Evolutionary conservation across 805 yeast genomes (phyloP), one percentile per base, ranked within the genome.

Genomic region (Clavispora vitiphila): DNA sequence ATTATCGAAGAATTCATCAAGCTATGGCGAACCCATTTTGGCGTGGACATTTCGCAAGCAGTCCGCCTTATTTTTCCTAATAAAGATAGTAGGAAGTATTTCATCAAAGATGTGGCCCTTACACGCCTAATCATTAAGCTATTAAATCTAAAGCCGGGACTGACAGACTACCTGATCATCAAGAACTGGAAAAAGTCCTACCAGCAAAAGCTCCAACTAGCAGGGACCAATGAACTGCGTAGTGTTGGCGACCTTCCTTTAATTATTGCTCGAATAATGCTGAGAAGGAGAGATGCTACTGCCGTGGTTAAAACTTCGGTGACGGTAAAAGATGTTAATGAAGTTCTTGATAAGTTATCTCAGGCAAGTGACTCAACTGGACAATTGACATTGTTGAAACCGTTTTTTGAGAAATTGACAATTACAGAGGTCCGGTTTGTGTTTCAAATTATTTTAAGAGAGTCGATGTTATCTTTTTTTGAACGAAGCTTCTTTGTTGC

Each of bases 391-490:
- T 54, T 81, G 0, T 56, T 89, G 22, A 62, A 56, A 19, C 69
- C 74, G n/a, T 65, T 83, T 39, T 56, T 82, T 37, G 69, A 71
- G 8, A 62, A 64, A 15, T 71, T 86, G 77, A 68, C 76, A 23
- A 74, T 79, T 11, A 65, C 72, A 2, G 95, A 89, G 55, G 56
- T 86, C 38, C 67, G 78, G 42, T 87, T 84, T 76, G 65, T 88
- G 30, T 70, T 87, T 44, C 78, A 81, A 42, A 81, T 85, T 9
- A 58, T 90, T 3, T 61, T 89, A 39, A 80, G 78, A 62, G 60
- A 67, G 46, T 71, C 76, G 36, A 70, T 80, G n/a, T 61, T 86
- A n/a, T 75, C 80, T 4, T 73, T 79, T 8, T 71, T 80, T 44
- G 91, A 86, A 50, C 69, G 72, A 22, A 62, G 71, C 10, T 71